A percentile compares a stretch with the other conserved stretches of the same genome.
Conservation (phyloP, 2,329 filamentous ascomycete genomes). For the Leptographium procerum region DNA sequence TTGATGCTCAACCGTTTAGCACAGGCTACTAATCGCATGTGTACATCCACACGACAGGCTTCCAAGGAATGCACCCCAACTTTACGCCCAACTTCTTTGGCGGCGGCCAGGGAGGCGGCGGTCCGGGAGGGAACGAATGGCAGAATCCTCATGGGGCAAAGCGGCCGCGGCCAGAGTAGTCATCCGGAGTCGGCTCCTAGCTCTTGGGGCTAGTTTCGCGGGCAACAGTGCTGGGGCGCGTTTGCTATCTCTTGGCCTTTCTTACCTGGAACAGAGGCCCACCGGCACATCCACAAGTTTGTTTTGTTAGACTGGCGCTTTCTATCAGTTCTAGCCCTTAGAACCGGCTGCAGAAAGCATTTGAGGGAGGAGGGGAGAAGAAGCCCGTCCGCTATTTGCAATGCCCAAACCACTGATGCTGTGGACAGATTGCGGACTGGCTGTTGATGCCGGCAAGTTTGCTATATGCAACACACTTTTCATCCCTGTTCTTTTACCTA, state of each 20-base stretch:
- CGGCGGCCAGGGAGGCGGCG: constrained; percentile 29
- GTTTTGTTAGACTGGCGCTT: background rate
- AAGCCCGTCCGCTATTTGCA: background rate
- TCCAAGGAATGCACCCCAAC: constrained; percentile 56
- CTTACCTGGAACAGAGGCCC: too few relatives aligned
- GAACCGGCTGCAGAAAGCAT: background rate
- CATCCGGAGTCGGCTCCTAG: background rate
- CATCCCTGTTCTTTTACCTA: background rate
- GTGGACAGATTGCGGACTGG: background rate
- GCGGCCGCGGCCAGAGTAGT: constrained; percentile 53
- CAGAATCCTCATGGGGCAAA: constrained; percentile 78
- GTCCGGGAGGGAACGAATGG: constrained; percentile 45
- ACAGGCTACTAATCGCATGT: background rate
- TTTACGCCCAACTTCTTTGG: constrained; percentile 68
- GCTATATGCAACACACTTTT: background rate
- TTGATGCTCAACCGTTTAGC: too few relatives aligned
- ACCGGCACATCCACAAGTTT: too few relatives aligned
- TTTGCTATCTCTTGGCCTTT: background rate
- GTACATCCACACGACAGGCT: constrained; percentile 32
- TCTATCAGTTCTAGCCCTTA: background rate
- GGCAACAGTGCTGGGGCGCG: background rate
- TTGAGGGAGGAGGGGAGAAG: background rate
- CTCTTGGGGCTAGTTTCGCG: background rate
- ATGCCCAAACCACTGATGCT: background rate
- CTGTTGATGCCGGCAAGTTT: background rate